Evolutionary conservation across 345 rosid species (phyloP).

Genomic region (Lumnitzera littorea): DNA sequence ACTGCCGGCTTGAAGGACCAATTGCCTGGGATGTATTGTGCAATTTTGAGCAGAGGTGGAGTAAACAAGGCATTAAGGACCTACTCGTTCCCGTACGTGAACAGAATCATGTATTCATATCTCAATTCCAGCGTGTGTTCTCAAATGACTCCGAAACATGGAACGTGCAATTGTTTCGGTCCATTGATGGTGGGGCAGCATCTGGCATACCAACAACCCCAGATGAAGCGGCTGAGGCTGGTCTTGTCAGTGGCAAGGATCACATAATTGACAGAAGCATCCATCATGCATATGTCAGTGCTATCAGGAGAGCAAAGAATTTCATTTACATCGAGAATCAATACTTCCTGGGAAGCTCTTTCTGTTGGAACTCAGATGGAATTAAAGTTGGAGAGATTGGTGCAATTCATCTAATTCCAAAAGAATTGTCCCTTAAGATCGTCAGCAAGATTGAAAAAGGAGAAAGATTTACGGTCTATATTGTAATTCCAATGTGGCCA

Average conservation of each 20-base stretch:
- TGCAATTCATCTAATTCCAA: constrained; percentile 37
- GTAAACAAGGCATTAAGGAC: constrained; percentile 34
- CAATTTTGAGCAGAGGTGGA: constrained; percentile 51
- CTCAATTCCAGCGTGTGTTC: constrained; percentile 16
- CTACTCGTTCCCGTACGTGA: constrained; percentile 19
- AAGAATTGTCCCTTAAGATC: constrained; percentile 43
- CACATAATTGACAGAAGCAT: constrained; percentile 34
- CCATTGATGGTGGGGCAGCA: constrained; percentile 44
- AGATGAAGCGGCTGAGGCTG: constrained; percentile 23
- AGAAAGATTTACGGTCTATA: constrained; percentile 36
- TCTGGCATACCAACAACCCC: constrained; percentile 29
- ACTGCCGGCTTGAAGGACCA: constrained; percentile 38
- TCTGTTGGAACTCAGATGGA: constrained; percentile 22
- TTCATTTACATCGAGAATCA: constrained; percentile 47
- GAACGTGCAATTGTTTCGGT: constrained; percentile 40
- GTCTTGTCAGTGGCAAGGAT: constrained; percentile 30
- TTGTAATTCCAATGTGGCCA: constrained; percentile 59
- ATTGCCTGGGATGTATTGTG: constrained; percentile 37
- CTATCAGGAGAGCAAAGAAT: constrained; percentile 38
- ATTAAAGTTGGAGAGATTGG: constrained; percentile 21
- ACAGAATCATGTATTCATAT: constrained; percentile 12
- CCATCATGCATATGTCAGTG: constrained; percentile 41
- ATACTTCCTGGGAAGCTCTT: constrained; percentile 42
- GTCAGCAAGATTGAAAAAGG: constrained; percentile 34
- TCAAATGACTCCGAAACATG: constrained; percentile 28